Conservation (phyloP, 306 rosid genomes). For the Mimosa bimucronata region DNA sequence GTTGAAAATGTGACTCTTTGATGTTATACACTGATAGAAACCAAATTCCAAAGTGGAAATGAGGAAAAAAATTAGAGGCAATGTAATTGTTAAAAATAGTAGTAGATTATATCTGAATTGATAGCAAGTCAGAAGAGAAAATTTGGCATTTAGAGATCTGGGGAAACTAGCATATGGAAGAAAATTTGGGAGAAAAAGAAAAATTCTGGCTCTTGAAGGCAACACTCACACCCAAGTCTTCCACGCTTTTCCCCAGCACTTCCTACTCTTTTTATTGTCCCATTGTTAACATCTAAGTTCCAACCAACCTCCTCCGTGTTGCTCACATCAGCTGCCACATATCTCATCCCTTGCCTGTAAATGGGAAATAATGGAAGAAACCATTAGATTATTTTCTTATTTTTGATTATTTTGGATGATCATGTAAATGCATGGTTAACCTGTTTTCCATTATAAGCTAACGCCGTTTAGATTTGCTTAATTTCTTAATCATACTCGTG, state of each 20-base stretch:
- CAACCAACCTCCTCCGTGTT: background rate
- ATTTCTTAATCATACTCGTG: conserved; percentile 20
- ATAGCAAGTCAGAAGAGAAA: background rate
- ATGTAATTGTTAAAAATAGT: background rate
- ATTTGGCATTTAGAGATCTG: background rate
- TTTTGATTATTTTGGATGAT: conserved; percentile 27
- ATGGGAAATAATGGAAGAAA: background rate
- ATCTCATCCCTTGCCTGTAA: background rate
- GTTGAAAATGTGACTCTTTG: background rate
- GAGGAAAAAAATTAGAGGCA: background rate
- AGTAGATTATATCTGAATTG: background rate
- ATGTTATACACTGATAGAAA: background rate
- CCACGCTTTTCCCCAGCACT: background rate
- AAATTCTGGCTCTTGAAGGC: background rate
- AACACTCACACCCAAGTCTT: background rate
- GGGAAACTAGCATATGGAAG: background rate
- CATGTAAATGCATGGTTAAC: conserved; percentile 1
- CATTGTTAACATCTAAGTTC: background rate
- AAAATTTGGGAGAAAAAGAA: background rate
- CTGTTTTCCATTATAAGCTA: conserved; percentile 18
- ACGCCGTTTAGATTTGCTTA: background rate
- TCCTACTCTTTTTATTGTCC: background rate
- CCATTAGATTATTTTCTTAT: background rate
- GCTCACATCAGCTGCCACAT: background rate
- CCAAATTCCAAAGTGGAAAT: background rate